Evolutionary conservation across 371 early-diverging fungal species (phyloP), one percentile per base, ranked within the genome.

Genomic region (Astathelohania contejeani): DNA sequence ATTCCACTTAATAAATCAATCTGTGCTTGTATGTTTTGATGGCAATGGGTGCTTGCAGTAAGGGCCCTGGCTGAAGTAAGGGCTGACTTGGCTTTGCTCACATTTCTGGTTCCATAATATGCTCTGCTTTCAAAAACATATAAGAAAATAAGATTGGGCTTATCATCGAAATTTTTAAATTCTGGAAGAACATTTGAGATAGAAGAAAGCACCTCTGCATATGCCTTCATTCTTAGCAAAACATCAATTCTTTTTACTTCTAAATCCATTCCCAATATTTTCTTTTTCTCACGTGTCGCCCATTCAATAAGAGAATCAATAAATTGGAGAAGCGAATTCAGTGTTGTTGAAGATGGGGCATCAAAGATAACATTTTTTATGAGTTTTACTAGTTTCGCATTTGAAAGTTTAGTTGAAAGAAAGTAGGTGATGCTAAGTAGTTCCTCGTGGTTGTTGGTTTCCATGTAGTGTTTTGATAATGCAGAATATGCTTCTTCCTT

Each of bases 1-100:
- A 75, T 67, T 42, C 73, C 73, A 51, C 51, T 63, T 1, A 75
- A 52, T 7, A 73, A 53, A 43, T 75, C 76, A 16, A 75, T 75
- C 32, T 71, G 66, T 22, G 76, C 76, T 59, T 73, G 73, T 26
- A 75, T 39, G 7, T 43, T 47, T 14, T 59, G 37, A 0, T 73
- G 67, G 53, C 69, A 71, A 53, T 67, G 62, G 1, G 65, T 60
- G 29, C 63, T 62, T 14, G 69, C 71, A 38, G 67, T 59, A 10
- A 71, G 38, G 0, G 70, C 69, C 53, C 67, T 65, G 4, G 76
- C 71, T 12, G 69, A 62, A 2, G 73, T 75, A 20, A 75, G 50
- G 12, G 70, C 29, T 2, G 69, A 47, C 50, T 62, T 75, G 20
- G 76, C 69, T 39, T 48, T 61, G 1, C 47, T 24, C 19, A 63